Evolutionary conservation across 176 grass and related monocot genomes (phyloP).

Genomic region (Zoysia japonica): DNA sequence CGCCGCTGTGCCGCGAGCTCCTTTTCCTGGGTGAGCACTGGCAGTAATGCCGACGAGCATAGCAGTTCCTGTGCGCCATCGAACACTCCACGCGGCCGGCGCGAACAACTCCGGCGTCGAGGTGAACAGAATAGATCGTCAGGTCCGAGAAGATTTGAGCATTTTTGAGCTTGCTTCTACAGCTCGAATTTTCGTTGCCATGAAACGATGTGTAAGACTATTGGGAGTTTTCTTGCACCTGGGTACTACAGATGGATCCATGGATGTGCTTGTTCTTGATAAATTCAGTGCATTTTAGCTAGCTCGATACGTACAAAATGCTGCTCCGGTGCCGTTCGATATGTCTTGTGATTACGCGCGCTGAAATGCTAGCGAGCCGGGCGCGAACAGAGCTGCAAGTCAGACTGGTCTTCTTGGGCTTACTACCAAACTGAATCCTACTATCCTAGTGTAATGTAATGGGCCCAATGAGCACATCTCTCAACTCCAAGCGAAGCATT

Average conservation of each 20-base stretch:
- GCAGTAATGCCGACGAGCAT: neutral
- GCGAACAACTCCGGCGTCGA: neutral
- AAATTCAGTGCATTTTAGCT: neutral
- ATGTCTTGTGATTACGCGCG: neutral
- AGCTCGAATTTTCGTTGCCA: neutral
- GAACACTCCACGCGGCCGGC: neutral
- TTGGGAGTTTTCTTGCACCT: neutral
- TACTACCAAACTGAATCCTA: neutral
- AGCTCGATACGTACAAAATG: neutral
- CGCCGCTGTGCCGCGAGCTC: neutral
- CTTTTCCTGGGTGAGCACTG: constrained; percentile 3
- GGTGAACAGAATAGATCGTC: constrained; percentile 1
- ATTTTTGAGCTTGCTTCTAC: neutral
- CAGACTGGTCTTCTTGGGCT: neutral
- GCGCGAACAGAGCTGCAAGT: neutral
- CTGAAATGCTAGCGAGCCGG: neutral
- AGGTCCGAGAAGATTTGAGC: constrained; percentile 4
- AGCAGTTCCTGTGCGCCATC: neutral
- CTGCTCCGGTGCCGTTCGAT: neutral
- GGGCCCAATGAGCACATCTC: neutral
- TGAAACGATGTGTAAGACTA: neutral
- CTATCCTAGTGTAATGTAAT: neutral
- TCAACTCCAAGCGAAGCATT: too few relatives aligned
- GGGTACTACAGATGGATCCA: neutral
- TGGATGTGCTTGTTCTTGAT: neutral